phyloP scores from a whole-genome alignment of 768 basidiomycete genomes.

The Termitomyces sp. region DNA sequence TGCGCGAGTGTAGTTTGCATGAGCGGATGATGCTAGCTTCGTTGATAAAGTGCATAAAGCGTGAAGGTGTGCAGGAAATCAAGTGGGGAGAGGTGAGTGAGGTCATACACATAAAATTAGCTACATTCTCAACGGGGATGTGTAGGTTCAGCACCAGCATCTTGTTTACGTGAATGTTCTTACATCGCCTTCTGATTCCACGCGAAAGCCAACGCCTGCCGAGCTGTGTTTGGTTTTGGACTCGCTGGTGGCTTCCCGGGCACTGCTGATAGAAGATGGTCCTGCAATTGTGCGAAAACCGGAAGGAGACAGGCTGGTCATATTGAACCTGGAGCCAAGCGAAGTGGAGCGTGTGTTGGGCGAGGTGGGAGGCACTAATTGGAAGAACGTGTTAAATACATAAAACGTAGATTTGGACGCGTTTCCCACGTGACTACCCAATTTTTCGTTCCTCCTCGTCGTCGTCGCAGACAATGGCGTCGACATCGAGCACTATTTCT shows the following conservation, averaged over 20 bases:
- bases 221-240: conserved; percentile 71
- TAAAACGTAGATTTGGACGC: background rate
- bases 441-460: background rate
- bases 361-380: conserved; percentile 65
- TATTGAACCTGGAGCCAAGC: conserved; percentile 77
- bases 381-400: conserved; percentile 50
- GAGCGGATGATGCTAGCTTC: conserved; percentile 86
- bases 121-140: background rate
- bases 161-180: conserved; percentile 63
- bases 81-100: conserved; percentile 70
- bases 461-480: conserved; percentile 3
- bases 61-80: conserved; percentile 85
- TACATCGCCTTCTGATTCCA: conserved; percentile 49
- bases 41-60: conserved; percentile 72
- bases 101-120: background rate
- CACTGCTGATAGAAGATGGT: conserved; percentile 68
- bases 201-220: conserved; percentile 46
- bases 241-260: conserved; percentile 71
- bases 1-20: conserved; percentile 80
- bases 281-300: conserved; percentile 46
- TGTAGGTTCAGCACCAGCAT: conserved; percentile 68
- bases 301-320: conserved; percentile 60
- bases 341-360: conserved; percentile 85
- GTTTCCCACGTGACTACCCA: background rate
- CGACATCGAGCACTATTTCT: conserved; percentile 18